Evolutionary conservation across 2,329 filamentous ascomycete genomes (phyloP).

Genomic region (Rhynchosporium agropyri): DNA sequence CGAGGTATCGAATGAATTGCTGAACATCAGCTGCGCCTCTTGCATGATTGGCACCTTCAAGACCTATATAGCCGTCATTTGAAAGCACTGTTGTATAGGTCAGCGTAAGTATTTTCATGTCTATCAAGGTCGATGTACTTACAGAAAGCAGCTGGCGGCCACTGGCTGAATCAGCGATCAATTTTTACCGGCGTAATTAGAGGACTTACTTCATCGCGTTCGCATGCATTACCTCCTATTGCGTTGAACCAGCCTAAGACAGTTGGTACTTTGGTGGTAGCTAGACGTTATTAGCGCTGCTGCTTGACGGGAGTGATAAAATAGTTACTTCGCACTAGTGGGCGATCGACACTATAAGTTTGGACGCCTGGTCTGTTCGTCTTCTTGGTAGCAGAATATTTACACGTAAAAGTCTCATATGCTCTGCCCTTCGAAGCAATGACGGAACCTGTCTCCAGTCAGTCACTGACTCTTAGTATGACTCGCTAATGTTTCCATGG

Average conservation of each 20-base stretch:
- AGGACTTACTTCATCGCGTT: conserved; percentile 17
- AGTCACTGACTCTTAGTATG: too few relatives aligned
- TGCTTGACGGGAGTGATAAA: too few relatives aligned
- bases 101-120: background rate
- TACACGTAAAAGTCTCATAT: conserved; percentile 11
- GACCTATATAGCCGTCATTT: conserved; percentile 16
- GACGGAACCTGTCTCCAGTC: conserved; percentile 3
- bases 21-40: background rate
- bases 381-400: conserved; percentile 3
- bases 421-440: background rate
- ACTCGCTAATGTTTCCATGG: too few relatives aligned
- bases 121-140: background rate
- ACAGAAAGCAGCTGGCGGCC: too few relatives aligned
- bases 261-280: too few relatives aligned
- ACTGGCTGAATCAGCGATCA: too few relatives aligned
- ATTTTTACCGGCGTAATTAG: background rate
- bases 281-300: too few relatives aligned
- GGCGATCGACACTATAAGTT: conserved; percentile 15
- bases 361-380: conserved; percentile 8
- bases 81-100: conserved; percentile 2
- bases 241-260: conserved; percentile 8
- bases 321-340: background rate
- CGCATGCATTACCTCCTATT: conserved; percentile 12
- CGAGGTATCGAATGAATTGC: conserved; percentile 14
- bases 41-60: conserved; percentile 4